Evolutionary conservation across 176 grass and related monocot species (phyloP), one percentile per base, ranked within the genome.

Genomic region (Aechmea fasciata): DNA sequence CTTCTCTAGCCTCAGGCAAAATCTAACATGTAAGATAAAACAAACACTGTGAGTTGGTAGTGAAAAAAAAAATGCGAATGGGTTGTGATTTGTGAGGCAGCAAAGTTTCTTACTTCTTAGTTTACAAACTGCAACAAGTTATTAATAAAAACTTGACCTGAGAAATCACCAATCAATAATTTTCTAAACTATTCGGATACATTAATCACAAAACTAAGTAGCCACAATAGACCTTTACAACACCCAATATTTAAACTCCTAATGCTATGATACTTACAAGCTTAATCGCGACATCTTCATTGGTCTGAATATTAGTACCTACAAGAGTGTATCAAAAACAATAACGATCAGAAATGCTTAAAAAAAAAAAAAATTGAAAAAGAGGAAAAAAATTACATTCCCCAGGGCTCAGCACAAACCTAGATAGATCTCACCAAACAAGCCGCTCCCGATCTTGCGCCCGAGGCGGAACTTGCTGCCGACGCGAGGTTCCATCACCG

Each of bases 201-300:
- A 61, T 61, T 19, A 61, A 61, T 61, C 33, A 52, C 17, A 7
- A 52, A 52, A 23, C 13, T 51, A 11, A 69, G 9, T 26, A 13
- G 47, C 12, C 51, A 28, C 2, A 47, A 48, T 48, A 13, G 11
- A 33, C 47, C 41, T 68, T n/a, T 57, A 73, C n/a, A 57, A 17
- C 52, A 57, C 11, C 6, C 14, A 4, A 57, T 57, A 57, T 57
- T 3, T 15, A 15, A 57, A 50, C 12, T 22, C 49, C 28, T 12
- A 62, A 57, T 2, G 54, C 14, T 15, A 54, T 66, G 20, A 20
- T 13, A 87, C 88, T 47, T 64, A 96, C 93, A 81, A 96, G 88
- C 80, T 96, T 96, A 85, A 96, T 92, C 71, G 89, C 93, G 71
- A 96, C 89, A 73, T 96, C 93, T 83, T 96, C 93, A 74, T 91